A percentile compares a stretch with the other conserved stretches of the same genome.
Evolutionary conservation across 2,329 filamentous ascomycete species (phyloP).

Genomic region (Orbilia oligospora): DNA sequence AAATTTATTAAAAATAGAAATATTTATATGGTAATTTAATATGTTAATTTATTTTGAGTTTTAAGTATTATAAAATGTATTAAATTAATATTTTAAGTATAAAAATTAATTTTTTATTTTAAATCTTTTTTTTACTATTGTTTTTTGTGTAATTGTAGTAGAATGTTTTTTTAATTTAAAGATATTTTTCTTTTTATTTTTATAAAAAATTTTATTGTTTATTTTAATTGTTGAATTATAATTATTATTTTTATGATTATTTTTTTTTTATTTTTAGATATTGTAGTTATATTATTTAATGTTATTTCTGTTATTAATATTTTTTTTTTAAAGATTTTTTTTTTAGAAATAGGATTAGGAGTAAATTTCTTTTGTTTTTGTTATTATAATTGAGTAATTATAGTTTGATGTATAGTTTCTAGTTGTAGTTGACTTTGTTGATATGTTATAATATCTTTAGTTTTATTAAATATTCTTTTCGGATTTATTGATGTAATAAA

Average conservation of each 20-base stretch:
- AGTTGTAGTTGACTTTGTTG: background rate
- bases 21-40: background rate
- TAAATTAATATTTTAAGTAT: background rate
- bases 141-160: background rate
- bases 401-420: background rate
- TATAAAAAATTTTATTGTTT: background rate
- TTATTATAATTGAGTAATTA: background rate
- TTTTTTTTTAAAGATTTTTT: background rate
- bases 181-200: background rate
- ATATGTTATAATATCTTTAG: background rate
- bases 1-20: background rate
- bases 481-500: background rate
- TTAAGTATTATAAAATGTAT: background rate
- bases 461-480: background rate
- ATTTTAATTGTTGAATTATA: background rate
- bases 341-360: background rate
- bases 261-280: background rate
- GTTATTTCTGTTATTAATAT: background rate
- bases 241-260: background rate
- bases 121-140: background rate
- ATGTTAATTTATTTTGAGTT: background rate
- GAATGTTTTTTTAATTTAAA: background rate
- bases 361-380: background rate
- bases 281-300: background rate
- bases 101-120: background rate